Evolutionary conservation across 495 filamentous ascomycete species (phyloP), one percentile per base, ranked within the genome.

Genomic region (Tuber brumale): DNA sequence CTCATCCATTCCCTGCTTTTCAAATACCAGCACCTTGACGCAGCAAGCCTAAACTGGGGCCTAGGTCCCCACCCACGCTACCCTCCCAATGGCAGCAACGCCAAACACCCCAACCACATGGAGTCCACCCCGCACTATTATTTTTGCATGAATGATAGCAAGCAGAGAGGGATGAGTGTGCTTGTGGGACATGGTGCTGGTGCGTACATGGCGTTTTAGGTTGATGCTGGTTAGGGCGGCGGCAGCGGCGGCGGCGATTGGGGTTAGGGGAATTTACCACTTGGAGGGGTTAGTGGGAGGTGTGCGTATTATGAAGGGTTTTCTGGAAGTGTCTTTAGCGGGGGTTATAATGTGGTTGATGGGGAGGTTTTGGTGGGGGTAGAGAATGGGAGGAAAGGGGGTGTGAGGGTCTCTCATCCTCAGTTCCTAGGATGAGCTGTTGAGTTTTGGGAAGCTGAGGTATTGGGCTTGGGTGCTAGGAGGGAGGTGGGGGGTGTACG

Each of bases 141-240:
- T 90, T 89, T 74, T 86, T 97, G 18, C 87, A 91, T 76, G 81
- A 83, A 85, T 3, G 90, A 89, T 74, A 83, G 77, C 1, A 86
- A 90, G 75, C 84, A 81, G 3, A 77, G 84, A 0, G 74, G 82
- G 6, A 66, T 81, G 41, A 93, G 92, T 79, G 82, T 95, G 10
- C 87, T 97, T 0, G 85, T 89, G 1, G 94, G 94, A 0, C 94
- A 97, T 82, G 91, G 88, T 57, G 91, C 90, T 61, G 94, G 94
- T 19, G 94, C 88, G 0, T 91, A 90, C 0, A 83, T 97, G 19
- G 90, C 90, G 0, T 89, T 93, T 77, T 92, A 95, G 84, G 79
- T 88, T 9, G 57, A 81, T 83, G 69, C 80, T 84, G 10, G 23
- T 75, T 61, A 69, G 74, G 76, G 73, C n/a, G 85, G 77, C 79